phyloP scores from a whole-genome alignment of 2,329 filamentous ascomycete species.

The Lachnellula cervina region DNA sequence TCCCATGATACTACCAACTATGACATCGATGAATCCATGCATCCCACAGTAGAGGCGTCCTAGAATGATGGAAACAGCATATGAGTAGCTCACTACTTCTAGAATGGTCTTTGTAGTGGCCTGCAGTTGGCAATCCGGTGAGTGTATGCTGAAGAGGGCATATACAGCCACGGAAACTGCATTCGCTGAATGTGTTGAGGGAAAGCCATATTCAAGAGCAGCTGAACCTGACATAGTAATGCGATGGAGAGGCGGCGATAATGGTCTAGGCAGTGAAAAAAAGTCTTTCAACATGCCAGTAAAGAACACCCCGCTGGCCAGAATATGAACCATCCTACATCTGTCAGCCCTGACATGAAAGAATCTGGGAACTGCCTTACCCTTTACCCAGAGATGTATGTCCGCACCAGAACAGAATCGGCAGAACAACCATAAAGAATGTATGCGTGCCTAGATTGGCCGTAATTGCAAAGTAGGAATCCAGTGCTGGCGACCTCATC shows the following conservation, averaged over 20 bases:
- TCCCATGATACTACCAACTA: slow-evolving; percentile 74
- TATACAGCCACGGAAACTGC: slow-evolving; percentile 92
- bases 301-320: slow-evolving; percentile 75
- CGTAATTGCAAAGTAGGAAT: slow-evolving; percentile 94
- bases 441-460: slow-evolving; percentile 97
- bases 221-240: slow-evolving; percentile 98
- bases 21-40: slow-evolving; percentile 93
- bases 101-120: slow-evolving; percentile 56
- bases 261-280: slow-evolving; percentile 82
- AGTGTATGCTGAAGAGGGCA: slow-evolving; percentile 64
- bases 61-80: slow-evolving; percentile 82
- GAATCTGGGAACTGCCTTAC: slow-evolving; percentile 47
- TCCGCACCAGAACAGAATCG: slow-evolving; percentile 95
- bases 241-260: slow-evolving; percentile 85
- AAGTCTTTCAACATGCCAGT: slow-evolving; percentile 94
- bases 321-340: slow-evolving; percentile 63
- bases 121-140: slow-evolving; percentile 57
- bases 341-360: slow-evolving; percentile 15
- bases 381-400: slow-evolving; percentile 79
- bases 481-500: slow-evolving; percentile 76
- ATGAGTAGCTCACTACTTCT: slow-evolving; percentile 71
- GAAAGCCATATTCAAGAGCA: slow-evolving; percentile 93
- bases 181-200: slow-evolving; percentile 95
- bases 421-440: slow-evolving; percentile 95
- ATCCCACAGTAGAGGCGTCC: slow-evolving; percentile 96